Conservation (phyloP, 768 basidiomycete species). For the Hydnomerulius pinastri region DNA sequence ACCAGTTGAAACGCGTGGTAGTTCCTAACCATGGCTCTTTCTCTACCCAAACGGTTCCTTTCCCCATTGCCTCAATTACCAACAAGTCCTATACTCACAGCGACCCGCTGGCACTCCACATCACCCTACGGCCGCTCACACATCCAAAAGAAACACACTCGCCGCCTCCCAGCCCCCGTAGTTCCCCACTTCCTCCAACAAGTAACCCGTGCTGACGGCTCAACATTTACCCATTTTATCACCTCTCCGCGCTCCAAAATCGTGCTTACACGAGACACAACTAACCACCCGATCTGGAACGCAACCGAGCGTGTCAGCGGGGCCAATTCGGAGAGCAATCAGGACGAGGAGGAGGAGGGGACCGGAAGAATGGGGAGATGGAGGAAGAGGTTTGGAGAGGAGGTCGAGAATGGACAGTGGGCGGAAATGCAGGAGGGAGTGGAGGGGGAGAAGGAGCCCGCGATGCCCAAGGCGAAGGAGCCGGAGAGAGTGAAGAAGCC, state of each 20-base stretch:
- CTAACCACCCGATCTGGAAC: constrained; percentile 89
- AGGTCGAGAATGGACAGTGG: constrained; percentile 38
- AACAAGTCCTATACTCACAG: constrained; percentile 10
- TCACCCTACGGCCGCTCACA: constrained; percentile 87
- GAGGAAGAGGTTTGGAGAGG: constrained; percentile 67
- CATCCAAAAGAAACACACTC: constrained; percentile 70
- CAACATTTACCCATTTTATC: constrained; percentile 84
- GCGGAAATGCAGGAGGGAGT: constrained; percentile 26
- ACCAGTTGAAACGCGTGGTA: too few species aligned
- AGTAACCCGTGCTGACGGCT: constrained; percentile 86
- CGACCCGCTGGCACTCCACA: constrained; percentile 53
- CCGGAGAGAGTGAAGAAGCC: constrained; percentile 13
- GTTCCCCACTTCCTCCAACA: constrained; percentile 86
- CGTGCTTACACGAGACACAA: constrained; percentile 82
- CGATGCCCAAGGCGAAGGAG: constrained; percentile 23
- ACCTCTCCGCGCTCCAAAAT: constrained; percentile 82
- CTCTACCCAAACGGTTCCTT: constrained; percentile 15
- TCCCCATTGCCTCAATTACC: background rate
- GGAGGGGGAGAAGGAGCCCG: constrained; percentile 30
- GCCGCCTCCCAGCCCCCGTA: constrained; percentile 75
- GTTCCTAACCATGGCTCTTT: constrained; percentile 14
- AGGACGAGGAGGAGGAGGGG: constrained; percentile 69
- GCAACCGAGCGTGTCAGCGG: constrained; percentile 56
- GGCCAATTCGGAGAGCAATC: constrained; percentile 41
- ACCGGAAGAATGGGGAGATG: constrained; percentile 83